These are phyloP conservation scores for Patellaria atrata DNA, from an alignment of 495 filamentous ascomycete species.

Conservation along the genomic window DNA sequence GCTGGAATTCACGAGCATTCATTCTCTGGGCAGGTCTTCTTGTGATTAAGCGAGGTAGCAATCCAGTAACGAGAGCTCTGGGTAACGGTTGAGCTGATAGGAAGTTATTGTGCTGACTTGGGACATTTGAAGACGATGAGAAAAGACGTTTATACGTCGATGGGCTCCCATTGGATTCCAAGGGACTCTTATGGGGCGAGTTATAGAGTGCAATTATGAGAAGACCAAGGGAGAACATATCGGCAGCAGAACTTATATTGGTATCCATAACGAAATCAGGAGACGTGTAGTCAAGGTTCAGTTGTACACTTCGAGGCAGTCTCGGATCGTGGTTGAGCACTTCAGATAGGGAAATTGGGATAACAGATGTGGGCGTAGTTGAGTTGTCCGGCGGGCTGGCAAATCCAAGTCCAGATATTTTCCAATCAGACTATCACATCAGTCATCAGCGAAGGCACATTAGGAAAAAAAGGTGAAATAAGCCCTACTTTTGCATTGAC, in stretches of 20 bases:
- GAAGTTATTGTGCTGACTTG: slow-evolving; percentile 67
- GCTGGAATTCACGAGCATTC: slow-evolving; percentile 83
- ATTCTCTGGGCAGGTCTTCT: slow-evolving; percentile 72
- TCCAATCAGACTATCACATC: slow-evolving; percentile 74
- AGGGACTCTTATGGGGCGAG: slow-evolving; percentile 71
- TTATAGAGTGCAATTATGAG: slow-evolving; percentile 86
- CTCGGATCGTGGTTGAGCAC: slow-evolving; percentile 75
- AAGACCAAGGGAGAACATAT: slow-evolving; percentile 87
- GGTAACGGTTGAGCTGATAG: slow-evolving; percentile 66
- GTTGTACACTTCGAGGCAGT: slow-evolving; percentile 66
- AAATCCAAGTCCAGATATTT: slow-evolving; percentile 86
- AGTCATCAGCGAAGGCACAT: slow-evolving; percentile 7
- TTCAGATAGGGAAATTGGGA: slow-evolving; percentile 67
- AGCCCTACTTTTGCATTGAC: slow-evolving; percentile 71
- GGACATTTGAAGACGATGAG: slow-evolving; percentile 57
- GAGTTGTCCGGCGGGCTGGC: slow-evolving; percentile 61
- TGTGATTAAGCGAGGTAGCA: slow-evolving; percentile 73
- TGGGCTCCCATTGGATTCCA: slow-evolving; percentile 63
- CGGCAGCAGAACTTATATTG: slow-evolving; percentile 61
- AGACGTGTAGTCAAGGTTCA: slow-evolving; percentile 84
- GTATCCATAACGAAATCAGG: slow-evolving; percentile 87
- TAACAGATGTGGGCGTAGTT: slow-evolving; percentile 49
- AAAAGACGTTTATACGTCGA: slow-evolving; percentile 74
- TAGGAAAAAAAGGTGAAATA: slow-evolving; percentile 9
- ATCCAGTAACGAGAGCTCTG: slow-evolving; percentile 53